Base-by-base conservation (phyloP, 495 filamentous ascomycete species). In the Corynascus novoguineensis region DNA sequence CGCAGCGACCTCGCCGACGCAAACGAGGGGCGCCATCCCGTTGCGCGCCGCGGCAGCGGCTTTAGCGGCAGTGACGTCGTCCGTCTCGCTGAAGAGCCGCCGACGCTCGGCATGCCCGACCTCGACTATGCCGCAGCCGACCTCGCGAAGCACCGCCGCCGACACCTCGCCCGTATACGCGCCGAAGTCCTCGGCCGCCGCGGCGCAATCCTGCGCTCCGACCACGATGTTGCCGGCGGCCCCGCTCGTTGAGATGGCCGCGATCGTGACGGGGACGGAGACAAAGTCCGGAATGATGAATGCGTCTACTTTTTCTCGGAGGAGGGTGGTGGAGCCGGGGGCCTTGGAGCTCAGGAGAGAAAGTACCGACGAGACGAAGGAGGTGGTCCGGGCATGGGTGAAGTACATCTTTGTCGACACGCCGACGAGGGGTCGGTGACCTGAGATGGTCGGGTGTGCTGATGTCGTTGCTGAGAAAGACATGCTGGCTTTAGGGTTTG, bases 371-470 rank as follows among this genome's bases (percentile, higher is more conserved):
- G 72, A 65, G 57, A 86, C 72, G 74, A 89, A 95, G 44, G 72
- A 61, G 51, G 75, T 72, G 14, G 89, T 91, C 53, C 74, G 73
- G 19, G 79, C 69, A 21, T 84, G 79, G 71, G 81, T 80, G 70
- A 92, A 92, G 78, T 92, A 92, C 83, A 90, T 88, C 67, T 95
- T 92, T 22, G 88, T 80, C 51, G 83, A 88, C 68, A 92, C 84
- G 66, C 88, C 86, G 49, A 95, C 79, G 50, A 92, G 77, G 55
- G 81, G 86, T 58, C 81, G 75, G n/a, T 79, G 81, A 73, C 14
- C 34, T 1, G 54, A 49, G 5, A 7, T 21, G 17, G 22, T 29
- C 14, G 27, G 28, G 38, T 17, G 35, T 45, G 11, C 59, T 44
- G 40, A 64, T 49, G 27, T 64, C 44, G 70, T 57, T 57, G 35